Percentiles rank a stretch among this genome's conserved stretches.
phyloP scores from a whole-genome alignment of 345 rosid genomes.

The Syzygium aqueum region DNA sequence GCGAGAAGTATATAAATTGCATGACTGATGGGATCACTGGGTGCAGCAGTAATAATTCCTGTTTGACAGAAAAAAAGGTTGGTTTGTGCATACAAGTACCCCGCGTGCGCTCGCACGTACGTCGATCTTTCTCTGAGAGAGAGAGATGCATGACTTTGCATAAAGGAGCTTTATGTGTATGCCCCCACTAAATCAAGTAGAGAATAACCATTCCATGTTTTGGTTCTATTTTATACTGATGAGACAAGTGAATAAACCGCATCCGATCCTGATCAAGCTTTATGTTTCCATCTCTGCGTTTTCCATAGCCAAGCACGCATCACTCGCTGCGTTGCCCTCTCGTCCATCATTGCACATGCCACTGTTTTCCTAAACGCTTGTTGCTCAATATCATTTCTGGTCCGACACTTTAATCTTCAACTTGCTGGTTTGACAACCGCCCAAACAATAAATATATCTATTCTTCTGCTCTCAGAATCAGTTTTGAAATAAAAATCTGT shows the following conservation, averaged over 20 bases:
- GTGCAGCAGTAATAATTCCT: slow-evolving; percentile 17
- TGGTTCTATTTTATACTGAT: slow-evolving; percentile 8
- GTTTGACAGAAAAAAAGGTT: slow-evolving; percentile 4
- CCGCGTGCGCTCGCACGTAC: not conserved
- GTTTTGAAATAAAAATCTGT: too few species aligned
- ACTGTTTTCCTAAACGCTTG: not conserved
- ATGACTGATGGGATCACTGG: slow-evolving; percentile 23
- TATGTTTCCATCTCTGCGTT: not conserved
- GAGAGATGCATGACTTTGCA: slow-evolving; percentile 29
- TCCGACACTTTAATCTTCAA: not conserved
- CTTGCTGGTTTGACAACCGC: not conserved
- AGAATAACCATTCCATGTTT: slow-evolving; percentile 21
- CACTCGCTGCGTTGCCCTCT: not conserved
- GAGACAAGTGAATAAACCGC: slow-evolving; percentile 12
- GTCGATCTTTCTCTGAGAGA: not conserved
- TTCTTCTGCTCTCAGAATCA: too few species aligned
- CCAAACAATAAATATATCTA: too few species aligned
- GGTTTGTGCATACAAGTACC: not conserved
- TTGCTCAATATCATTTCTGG: not conserved
- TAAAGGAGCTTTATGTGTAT: slow-evolving; percentile 62
- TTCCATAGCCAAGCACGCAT: not conserved
- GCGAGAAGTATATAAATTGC: slow-evolving; percentile 29
- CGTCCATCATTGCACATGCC: not conserved
- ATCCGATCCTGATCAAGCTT: not conserved
- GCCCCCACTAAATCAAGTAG: slow-evolving; percentile 37